phyloP scores from a whole-genome alignment of 2,329 filamentous ascomycete genomes.

The Colletotrichum neosansevieriae region DNA sequence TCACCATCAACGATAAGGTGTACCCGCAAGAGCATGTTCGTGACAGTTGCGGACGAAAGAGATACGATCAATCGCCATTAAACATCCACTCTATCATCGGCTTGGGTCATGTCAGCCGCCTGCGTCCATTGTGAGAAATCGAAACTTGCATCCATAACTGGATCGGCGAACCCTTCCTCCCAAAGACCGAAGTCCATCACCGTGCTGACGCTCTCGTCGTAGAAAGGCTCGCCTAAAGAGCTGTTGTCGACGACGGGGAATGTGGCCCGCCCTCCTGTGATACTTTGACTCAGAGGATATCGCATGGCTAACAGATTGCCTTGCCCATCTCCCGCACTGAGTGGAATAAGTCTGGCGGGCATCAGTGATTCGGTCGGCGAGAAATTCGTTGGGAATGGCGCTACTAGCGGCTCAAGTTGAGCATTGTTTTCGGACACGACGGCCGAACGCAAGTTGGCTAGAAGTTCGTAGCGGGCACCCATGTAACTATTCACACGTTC shows the following conservation, averaged over 20 bases:
- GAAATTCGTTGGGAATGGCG: slow-evolving; percentile 18
- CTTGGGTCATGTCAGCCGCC: slow-evolving; percentile 33
- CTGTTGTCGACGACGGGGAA: slow-evolving; percentile 48
- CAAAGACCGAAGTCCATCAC: slow-evolving; percentile 51
- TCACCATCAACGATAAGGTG: not conserved
- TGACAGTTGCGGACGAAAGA: not conserved
- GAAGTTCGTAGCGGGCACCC: slow-evolving; percentile 49
- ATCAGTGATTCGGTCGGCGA: slow-evolving; percentile 25
- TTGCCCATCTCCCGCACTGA: slow-evolving; percentile 1
- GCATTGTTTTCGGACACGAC: slow-evolving; percentile 41
- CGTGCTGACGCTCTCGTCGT: slow-evolving; percentile 45
- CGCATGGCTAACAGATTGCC: not conserved
- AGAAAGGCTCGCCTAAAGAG: slow-evolving; percentile 46
- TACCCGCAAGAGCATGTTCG: not conserved
- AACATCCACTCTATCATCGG: slow-evolving; percentile 36
- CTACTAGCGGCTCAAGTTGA: slow-evolving; percentile 6
- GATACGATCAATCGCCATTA: slow-evolving; percentile 3
- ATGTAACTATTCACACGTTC: slow-evolving; percentile 65
- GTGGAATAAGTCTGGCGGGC: not conserved
- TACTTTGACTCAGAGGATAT: slow-evolving; percentile 4
- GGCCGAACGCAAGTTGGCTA: slow-evolving; percentile 47
- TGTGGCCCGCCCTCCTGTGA: slow-evolving; percentile 25
- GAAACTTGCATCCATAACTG: slow-evolving; percentile 49
- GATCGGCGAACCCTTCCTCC: slow-evolving; percentile 54
- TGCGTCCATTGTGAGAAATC: slow-evolving; percentile 48